Evolutionary conservation across 2,329 filamentous ascomycete species (phyloP).

Genomic region (Penicillium sp.): DNA sequence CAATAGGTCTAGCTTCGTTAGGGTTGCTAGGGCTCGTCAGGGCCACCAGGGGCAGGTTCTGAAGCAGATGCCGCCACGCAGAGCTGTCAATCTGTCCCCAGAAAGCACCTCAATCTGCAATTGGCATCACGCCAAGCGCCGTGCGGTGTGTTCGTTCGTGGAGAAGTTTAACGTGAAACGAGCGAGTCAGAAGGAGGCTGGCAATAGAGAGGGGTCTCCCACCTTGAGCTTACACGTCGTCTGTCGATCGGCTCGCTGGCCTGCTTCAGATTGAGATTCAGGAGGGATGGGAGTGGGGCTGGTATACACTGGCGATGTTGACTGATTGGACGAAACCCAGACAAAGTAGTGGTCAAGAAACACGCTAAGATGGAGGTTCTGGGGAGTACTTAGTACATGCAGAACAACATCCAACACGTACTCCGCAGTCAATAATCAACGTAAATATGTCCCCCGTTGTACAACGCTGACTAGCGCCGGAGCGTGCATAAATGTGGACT

Average conservation of each 20-base stretch:
- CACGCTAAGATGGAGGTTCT: slow-evolving; percentile 1
- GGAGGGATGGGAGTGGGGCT: background rate
- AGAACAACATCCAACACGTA: background rate
- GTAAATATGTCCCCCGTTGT: background rate
- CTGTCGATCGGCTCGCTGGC: slow-evolving; percentile 21
- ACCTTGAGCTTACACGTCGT: slow-evolving; percentile 20
- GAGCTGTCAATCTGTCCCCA: background rate
- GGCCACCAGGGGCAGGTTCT: slow-evolving; percentile 12
- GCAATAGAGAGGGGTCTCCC: slow-evolving; percentile 4
- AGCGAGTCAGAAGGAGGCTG: slow-evolving; percentile 9
- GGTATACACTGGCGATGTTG: no score
- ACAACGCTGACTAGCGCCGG: background rate
- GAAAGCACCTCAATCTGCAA: background rate
- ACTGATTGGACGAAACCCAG: slow-evolving; percentile 2
- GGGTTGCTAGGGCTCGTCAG: background rate
- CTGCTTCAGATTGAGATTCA: slow-evolving; percentile 16
- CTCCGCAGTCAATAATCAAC: background rate
- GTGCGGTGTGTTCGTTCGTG: slow-evolving; percentile 3
- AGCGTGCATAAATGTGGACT: background rate
- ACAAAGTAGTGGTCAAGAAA: slow-evolving; percentile 10
- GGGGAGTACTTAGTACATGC: background rate
- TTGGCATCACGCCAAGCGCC: background rate
- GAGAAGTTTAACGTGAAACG: slow-evolving; percentile 18
- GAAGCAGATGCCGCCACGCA: slow-evolving; percentile 12
- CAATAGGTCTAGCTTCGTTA: background rate